A percentile compares a stretch with the other conserved stretches of the same genome.
phyloP scores from a whole-genome alignment of 2,329 filamentous ascomycete genomes.

The Bipolaris gigantea region DNA sequence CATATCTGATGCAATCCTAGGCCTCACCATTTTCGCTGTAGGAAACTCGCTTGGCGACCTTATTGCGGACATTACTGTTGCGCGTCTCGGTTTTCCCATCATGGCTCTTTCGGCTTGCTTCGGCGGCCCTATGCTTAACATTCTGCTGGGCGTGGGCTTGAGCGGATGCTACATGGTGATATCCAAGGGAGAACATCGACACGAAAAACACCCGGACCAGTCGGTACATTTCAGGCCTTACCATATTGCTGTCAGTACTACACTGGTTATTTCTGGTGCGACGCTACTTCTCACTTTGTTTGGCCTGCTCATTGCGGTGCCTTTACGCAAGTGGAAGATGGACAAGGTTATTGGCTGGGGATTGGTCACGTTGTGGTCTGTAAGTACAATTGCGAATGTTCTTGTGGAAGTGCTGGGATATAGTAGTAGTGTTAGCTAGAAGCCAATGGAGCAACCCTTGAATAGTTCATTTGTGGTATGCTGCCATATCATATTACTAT shows the following conservation, averaged over 20 bases:
- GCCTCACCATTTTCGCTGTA: conserved; percentile 92
- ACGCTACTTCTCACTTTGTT: conserved; percentile 80
- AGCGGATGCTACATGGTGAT: conserved; percentile 87
- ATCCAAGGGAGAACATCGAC: conserved; percentile 64
- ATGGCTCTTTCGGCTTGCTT: conserved; percentile 97
- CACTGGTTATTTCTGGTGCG: conserved; percentile 81
- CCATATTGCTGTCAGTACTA: conserved; percentile 79
- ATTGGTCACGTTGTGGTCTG: conserved; percentile 76
- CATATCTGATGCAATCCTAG: conserved; percentile 93
- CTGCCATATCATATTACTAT: too few species aligned
- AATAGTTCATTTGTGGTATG: too few species aligned
- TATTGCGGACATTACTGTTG: conserved; percentile 92
- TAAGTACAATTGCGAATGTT: conserved; percentile 81
- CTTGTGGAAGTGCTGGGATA: conserved; percentile 67
- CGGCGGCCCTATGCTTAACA: conserved; percentile 98
- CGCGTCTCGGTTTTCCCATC: conserved; percentile 88
- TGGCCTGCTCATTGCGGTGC: conserved; percentile 77
- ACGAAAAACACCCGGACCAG: conserved; percentile 67
- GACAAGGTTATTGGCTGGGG: conserved; percentile 66
- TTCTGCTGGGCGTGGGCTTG: conserved; percentile 90
- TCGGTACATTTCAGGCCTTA: conserved; percentile 74
- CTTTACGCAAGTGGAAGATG: conserved; percentile 50
- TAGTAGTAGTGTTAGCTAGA: conserved; percentile 34
- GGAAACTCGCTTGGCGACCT: conserved; percentile 94
- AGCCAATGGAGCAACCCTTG: neutral